Percentiles rank a stretch among this genome's conserved stretches.
Conservation (phyloP, 1,139 yeast species). For the Blastobotrys aristatus region DNA sequence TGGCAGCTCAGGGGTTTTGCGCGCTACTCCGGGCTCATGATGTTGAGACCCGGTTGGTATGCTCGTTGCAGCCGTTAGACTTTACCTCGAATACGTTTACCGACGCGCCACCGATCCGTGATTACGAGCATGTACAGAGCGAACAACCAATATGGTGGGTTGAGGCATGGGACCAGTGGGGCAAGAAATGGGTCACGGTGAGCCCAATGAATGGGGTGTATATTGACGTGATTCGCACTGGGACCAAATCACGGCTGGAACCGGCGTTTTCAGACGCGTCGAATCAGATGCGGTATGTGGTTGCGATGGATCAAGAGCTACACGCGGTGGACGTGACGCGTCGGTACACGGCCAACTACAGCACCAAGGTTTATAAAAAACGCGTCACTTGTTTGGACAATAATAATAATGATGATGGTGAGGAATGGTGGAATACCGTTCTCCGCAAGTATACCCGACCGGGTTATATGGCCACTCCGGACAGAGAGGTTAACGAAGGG, state of each 20-base stretch:
- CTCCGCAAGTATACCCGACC: constrained; percentile 33
- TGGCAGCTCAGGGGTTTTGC: constrained; percentile 86
- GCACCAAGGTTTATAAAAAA: constrained; percentile 70
- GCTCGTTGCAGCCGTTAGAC: constrained; percentile 88
- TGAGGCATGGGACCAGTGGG: constrained; percentile 82
- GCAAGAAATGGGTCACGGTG: constrained; percentile 74
- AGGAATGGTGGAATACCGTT: constrained; percentile 55
- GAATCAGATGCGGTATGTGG: constrained; percentile 64
- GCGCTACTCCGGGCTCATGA: constrained; percentile 67
- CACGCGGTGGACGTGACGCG: constrained; percentile 79
- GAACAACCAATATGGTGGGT: constrained; percentile 80
- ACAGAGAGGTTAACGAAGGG: constrained; percentile 63
- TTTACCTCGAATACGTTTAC: constrained; percentile 46
- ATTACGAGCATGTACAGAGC: constrained; percentile 15
- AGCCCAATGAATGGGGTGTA: constrained; percentile 55
- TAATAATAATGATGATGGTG: too few relatives aligned
- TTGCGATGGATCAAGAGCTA: constrained; percentile 67
- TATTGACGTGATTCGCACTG: constrained; percentile 61
- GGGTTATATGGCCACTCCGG: constrained; percentile 28
- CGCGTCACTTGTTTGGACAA: constrained; percentile 57
- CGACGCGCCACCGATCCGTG: constrained; percentile 13
- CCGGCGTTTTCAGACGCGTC: constrained; percentile 61
- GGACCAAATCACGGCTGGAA: constrained; percentile 53
- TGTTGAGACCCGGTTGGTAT: constrained; percentile 66
- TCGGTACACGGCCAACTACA: constrained; percentile 65